Conservation (phyloP, 2,329 filamentous ascomycete genomes). For the Tolypocladium pustulatum region DNA sequence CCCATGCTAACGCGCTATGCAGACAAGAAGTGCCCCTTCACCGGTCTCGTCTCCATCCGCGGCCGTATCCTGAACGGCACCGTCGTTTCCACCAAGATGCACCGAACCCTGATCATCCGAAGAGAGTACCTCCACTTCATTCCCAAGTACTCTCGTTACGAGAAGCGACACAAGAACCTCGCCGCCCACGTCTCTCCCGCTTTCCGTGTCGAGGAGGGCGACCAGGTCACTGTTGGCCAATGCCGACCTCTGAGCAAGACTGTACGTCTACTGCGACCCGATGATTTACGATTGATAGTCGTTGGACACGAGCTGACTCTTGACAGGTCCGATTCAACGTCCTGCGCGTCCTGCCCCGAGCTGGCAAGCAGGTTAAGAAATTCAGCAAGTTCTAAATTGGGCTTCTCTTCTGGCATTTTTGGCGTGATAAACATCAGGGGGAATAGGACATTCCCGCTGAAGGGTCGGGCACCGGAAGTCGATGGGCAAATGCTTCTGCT, state of each 20-base stretch:
- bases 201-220: conserved; percentile 99
- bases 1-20: conserved; percentile 18
- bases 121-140: conserved; percentile 99
- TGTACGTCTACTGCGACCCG: conserved; percentile 49
- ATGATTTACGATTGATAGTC: background rate
- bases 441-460: conserved; percentile 24
- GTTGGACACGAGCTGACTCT: conserved; percentile 11
- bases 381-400: conserved; percentile 93
- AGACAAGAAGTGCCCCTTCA: conserved; percentile 99
- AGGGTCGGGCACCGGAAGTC: conserved; percentile 31
- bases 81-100: conserved; percentile 99
- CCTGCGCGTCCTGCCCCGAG: conserved; percentile 94
- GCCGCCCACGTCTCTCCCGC: conserved; percentile 97
- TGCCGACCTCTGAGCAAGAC: conserved; percentile 99
- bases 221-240: conserved; percentile 98
- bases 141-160: conserved; percentile 99
- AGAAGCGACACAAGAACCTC: conserved; percentile 99
- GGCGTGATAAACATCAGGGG: conserved; percentile 40
- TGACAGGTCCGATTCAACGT: conserved; percentile 95
- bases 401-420: conserved; percentile 40
- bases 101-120: conserved; percentile 98
- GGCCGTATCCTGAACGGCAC: conserved; percentile 99
- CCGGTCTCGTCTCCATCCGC: conserved; percentile 97
- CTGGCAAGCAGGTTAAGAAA: conserved; percentile 93
- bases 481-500: conserved; percentile 32